Base-by-base conservation (phyloP, 2,329 filamentous ascomycete genomes). In the Emergomyces africanus region DNA sequence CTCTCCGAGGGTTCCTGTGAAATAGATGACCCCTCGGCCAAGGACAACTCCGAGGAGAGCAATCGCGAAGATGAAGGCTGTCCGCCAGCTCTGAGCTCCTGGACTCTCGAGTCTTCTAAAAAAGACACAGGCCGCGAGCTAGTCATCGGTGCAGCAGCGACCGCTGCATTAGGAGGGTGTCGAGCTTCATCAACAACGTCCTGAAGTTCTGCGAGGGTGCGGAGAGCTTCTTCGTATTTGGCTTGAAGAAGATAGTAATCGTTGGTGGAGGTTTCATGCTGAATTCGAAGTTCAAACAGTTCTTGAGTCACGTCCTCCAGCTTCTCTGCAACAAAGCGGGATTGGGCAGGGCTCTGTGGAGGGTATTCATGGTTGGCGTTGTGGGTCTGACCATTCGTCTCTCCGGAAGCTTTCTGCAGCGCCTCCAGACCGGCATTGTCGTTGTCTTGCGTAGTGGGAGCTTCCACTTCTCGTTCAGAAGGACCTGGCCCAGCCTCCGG, bases 41-140 rank as follows among this genome's bases (percentile, higher is more conserved):
- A 95, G 69, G 89, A 95, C 72, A 96, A 82, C 77, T 97, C 94
- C 76, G 90, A 94, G 65, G 90, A 96, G 66, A 96, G 86, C 69
- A 90, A 96, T 73, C 87, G 90, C 77, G 90, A 91, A 69, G 88
- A 91, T 74, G 88, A 89, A 69, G 78, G 80, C 75, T 83, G 83
- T 73, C 78, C 75, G 65, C 75, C 77, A 77, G 85, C 81, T 76
- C 86, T 90, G 71, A 83, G 77, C 70, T 84, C 86, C 75, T 82
- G 86, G 68, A 84, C 83, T 75, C 83, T 85, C 67, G 80, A 78
- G 69, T 90, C 86, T 63, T 85, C 90, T 83, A 94, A 86, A 85
- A 94, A 94, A 80, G 90, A 92, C 59, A 83, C 81, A 14, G 88
- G 87, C 25, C 88, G 81, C 9, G 72, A 73, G 59, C 74, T 74